Evolutionary conservation across 371 early-diverging fungal genomes (phyloP).

Genomic region (Chytridiales sp.): DNA sequence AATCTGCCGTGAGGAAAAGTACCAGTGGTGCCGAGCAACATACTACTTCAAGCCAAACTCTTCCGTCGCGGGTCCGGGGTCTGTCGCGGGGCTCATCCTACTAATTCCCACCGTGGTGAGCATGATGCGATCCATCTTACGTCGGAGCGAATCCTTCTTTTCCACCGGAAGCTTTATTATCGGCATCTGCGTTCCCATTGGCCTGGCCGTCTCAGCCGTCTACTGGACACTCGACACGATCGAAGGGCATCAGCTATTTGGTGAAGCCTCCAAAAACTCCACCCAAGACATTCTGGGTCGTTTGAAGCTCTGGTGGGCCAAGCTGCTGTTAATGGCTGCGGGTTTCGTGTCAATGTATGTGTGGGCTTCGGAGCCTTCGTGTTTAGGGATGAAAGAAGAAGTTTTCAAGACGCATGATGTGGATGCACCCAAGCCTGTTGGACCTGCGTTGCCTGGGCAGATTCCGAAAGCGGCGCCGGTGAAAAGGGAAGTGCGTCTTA

Average conservation of each 20-base stretch:
- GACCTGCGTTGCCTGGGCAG: not conserved
- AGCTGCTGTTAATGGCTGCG: conserved; percentile 22
- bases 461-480: conserved; percentile 6
- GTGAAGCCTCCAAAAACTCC: no score
- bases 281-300: conserved; percentile 8
- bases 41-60: conserved; percentile 54
- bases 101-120: conserved; percentile 24
- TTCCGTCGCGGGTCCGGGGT: conserved; percentile 33
- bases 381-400: conserved; percentile 15
- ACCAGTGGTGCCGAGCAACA: conserved; percentile 69
- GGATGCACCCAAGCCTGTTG: no score
- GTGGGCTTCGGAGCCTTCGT: conserved; percentile 35
- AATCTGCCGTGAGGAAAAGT: conserved; percentile 87
- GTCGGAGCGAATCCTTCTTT: conserved; percentile 24
- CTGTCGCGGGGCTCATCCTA: conserved; percentile 24
- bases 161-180: conserved; percentile 25
- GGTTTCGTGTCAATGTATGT: conserved; percentile 23
- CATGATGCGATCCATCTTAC: conserved; percentile 12
- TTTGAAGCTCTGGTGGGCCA: conserved; percentile 37
- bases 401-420: no score
- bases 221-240: conserved; percentile 68
- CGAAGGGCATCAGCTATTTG: conserved; percentile 35
- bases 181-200: conserved; percentile 37
- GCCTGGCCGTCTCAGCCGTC: conserved; percentile 52
- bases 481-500: conserved; percentile 34